These are phyloP conservation scores for Stygiomarasmius scandens DNA, from an alignment of 1,284 basidiomycete genomes.

Conservation along the genomic window DNA sequence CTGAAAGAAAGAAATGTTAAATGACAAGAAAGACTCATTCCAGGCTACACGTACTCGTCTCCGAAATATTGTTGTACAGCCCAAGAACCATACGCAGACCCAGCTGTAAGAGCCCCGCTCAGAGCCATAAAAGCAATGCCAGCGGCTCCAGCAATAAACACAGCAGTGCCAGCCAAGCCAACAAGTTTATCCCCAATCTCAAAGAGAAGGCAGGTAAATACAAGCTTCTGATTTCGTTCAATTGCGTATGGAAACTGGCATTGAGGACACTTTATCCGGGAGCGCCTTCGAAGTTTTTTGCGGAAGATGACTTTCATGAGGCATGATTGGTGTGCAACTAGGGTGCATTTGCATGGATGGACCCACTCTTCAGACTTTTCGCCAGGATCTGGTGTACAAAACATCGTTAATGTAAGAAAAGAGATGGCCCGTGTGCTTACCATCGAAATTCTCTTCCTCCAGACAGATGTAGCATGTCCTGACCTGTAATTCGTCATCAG, in stretches of 20 bases:
- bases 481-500: neutral
- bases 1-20: neutral
- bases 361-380: conserved; percentile 10
- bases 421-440: neutral
- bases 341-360: conserved; percentile 17
- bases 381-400: neutral
- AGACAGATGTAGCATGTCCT: conserved; percentile 15
- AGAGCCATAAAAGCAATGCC: neutral
- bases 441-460: conserved; percentile 14
- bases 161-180: conserved; percentile 5
- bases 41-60: conserved; percentile 3
- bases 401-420: neutral
- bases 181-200: conserved; percentile 9
- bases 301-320: conserved; percentile 5
- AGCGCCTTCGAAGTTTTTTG: neutral
- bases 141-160: conserved; percentile 4
- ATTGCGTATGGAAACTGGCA: conserved; percentile 12
- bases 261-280: conserved; percentile 17
- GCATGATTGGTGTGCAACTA: conserved; percentile 18
- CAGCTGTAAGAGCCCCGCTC: conserved; percentile 1
- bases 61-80: conserved; percentile 14
- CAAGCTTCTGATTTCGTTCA: conserved; percentile 4
- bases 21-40: neutral
- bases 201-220: conserved; percentile 7
- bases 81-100: conserved; percentile 9